These are phyloP conservation scores for Trametes cinnabarina DNA, from an alignment of 768 basidiomycete species.

Conservation along the genomic window DNA sequence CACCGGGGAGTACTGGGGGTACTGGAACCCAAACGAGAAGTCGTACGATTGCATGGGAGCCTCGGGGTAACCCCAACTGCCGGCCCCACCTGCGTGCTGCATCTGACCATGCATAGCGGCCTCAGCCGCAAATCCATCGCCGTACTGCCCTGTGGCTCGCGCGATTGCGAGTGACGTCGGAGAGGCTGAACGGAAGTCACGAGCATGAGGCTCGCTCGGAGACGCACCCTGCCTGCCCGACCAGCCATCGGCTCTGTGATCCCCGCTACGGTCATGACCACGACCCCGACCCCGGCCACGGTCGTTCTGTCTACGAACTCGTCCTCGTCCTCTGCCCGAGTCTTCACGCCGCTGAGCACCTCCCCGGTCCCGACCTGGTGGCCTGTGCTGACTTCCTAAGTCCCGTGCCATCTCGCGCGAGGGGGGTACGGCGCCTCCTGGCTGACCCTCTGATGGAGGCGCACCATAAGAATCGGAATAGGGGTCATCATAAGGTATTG, in stretches of 20 bases:
- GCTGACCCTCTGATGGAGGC: background rate
- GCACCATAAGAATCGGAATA: conserved; percentile 42
- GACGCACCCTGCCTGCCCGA: conserved; percentile 28
- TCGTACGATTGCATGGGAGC: conserved; percentile 15
- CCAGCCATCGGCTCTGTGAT: conserved; percentile 18
- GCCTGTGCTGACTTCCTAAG: no score
- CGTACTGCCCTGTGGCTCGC: conserved; percentile 42
- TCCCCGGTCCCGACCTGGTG: conserved; percentile 12
- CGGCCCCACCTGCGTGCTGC: background rate
- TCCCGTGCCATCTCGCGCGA: no score
- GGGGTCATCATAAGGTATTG: conserved; percentile 78
- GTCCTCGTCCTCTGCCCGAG: conserved; percentile 14
- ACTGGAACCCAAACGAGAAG: conserved; percentile 17
- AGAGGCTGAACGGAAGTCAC: conserved; percentile 33
- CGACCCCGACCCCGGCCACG: conserved; percentile 39
- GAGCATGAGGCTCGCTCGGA: conserved; percentile 33
- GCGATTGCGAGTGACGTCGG: conserved; percentile 50
- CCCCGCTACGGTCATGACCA: conserved; percentile 27
- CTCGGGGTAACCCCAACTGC: conserved; percentile 22
- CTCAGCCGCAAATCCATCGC: conserved; percentile 25
- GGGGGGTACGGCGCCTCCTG: background rate
- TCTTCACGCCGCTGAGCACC: conserved; percentile 19
- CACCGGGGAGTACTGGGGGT: conserved; percentile 35
- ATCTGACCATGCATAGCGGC: conserved; percentile 2
- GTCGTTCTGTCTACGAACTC: conserved; percentile 21